Conservation (phyloP, 2,329 filamentous ascomycete species). For the Fusarium transvaalense region DNA sequence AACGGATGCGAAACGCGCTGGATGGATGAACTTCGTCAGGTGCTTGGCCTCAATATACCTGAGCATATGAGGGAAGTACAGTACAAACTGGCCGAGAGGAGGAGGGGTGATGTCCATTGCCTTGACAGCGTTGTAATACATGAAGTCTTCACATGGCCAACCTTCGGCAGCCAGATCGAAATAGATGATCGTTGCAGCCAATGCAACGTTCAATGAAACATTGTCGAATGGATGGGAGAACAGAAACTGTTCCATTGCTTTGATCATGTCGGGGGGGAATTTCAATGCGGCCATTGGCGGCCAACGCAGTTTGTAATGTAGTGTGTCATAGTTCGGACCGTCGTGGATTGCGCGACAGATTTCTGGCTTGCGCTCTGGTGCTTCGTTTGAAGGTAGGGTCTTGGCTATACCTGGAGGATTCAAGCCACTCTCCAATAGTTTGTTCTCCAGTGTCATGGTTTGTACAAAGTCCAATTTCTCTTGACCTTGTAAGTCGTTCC, state of each 20-base stretch:
- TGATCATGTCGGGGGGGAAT: neutral
- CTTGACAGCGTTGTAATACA: too few relatives aligned
- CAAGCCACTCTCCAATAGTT: accelerated
- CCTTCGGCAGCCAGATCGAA: too few relatives aligned
- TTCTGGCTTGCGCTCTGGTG: neutral
- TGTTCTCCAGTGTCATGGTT: neutral
- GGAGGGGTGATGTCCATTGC: too few relatives aligned
- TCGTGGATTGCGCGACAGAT: neutral
- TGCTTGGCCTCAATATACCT: neutral
- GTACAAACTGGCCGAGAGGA: neutral
- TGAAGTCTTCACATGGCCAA: too few relatives aligned
- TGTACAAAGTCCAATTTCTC: neutral
- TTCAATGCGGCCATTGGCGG: neutral
- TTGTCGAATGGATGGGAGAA: accelerated
- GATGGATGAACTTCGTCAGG: neutral
- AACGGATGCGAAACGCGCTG: neutral
- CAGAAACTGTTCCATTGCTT: accelerated
- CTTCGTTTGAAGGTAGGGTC: neutral
- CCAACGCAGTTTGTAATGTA: neutral
- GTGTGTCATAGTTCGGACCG: accelerated
- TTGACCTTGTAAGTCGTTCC: accelerated
- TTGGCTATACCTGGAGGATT: neutral
- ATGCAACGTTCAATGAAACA: neutral
- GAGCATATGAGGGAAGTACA: constrained; percentile 14
- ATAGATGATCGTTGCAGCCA: constrained; percentile 7